Evolutionary conservation across 2,329 filamentous ascomycete species (phyloP).

Genomic region (Coniochaeta sp.): DNA sequence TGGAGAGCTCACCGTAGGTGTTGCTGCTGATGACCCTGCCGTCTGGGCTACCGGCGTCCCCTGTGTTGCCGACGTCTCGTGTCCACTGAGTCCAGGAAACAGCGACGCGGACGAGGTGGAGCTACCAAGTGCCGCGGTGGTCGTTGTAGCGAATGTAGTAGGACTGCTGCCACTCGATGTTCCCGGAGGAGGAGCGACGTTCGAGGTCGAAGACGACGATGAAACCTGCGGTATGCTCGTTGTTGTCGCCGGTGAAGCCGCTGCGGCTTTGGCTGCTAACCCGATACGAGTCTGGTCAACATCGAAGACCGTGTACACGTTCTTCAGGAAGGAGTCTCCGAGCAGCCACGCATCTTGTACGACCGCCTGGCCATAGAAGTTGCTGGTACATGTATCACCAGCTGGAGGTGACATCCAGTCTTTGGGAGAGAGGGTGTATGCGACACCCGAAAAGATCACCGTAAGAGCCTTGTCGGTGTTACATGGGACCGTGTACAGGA

Average conservation of each 20-base stretch:
- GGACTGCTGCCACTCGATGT: slow-evolving; percentile 1
- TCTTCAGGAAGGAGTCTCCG: slow-evolving; percentile 81
- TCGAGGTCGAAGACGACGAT: not conserved
- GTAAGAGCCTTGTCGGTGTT: slow-evolving; percentile 51
- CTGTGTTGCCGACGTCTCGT: slow-evolving; percentile 23
- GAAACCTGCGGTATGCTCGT: slow-evolving; percentile 3
- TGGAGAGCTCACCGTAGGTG: slow-evolving; percentile 14
- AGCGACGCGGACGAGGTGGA: slow-evolving; percentile 7
- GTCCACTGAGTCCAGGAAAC: slow-evolving; percentile 25
- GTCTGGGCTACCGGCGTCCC: slow-evolving; percentile 13
- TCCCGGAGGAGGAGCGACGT: not conserved
- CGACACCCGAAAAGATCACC: slow-evolving; percentile 60
- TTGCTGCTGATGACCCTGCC: slow-evolving; percentile 8
- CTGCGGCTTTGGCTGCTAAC: slow-evolving; percentile 25
- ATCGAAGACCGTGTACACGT: slow-evolving; percentile 83
- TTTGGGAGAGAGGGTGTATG: slow-evolving; percentile 57
- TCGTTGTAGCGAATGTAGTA: not conserved
- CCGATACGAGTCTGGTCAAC: slow-evolving; percentile 58
- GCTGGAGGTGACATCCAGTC: slow-evolving; percentile 57
- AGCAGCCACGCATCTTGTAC: slow-evolving; percentile 67
- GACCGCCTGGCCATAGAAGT: slow-evolving; percentile 65
- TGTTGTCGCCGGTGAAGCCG: slow-evolving; percentile 11
- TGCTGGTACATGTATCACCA: slow-evolving; percentile 55
- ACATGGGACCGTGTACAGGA: slow-evolving; percentile 68
- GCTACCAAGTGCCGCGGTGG: slow-evolving; percentile 6